Conservation (phyloP, 108 stramenopile species). For the Skeletonema tropicum region DNA sequence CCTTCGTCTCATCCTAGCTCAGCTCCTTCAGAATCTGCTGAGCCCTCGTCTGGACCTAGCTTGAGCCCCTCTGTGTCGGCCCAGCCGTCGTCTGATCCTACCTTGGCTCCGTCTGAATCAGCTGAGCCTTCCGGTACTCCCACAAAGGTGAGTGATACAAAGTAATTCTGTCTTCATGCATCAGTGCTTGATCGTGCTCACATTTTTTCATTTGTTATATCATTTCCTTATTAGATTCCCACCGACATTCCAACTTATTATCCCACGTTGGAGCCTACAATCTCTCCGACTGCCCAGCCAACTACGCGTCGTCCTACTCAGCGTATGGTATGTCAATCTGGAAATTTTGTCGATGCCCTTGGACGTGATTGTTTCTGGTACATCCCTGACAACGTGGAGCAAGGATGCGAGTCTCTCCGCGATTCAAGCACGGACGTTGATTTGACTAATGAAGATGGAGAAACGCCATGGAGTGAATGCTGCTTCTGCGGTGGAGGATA, state of each 20-base stretch:
- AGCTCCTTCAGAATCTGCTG: too few relatives aligned
- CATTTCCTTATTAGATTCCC: background rate
- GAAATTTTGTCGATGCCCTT: background rate
- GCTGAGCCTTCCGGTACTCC: too few relatives aligned
- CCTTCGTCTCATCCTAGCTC: too few relatives aligned
- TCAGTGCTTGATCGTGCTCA: background rate
- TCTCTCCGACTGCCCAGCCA: background rate
- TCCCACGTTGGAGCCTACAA: background rate
- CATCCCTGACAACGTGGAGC: background rate
- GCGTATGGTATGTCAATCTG: background rate
- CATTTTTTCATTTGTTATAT: background rate
- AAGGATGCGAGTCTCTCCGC: background rate
- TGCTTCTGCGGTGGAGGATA: background rate
- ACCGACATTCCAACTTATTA: background rate
- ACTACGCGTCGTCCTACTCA: constrained; percentile 1
- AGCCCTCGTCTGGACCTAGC: too few relatives aligned
- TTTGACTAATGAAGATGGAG: background rate
- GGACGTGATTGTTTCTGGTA: background rate
- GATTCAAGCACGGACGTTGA: background rate
- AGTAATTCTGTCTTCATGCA: background rate
- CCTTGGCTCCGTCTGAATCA: too few relatives aligned
- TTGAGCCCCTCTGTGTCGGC: too few relatives aligned
- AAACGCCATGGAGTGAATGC: background rate
- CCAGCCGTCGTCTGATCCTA: background rate
- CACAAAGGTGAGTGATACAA: background rate